A percentile compares a stretch with the other conserved stretches of the same genome.
Conservation (phyloP, 2,329 filamentous ascomycete species). For the Colletotrichum sp. region DNA sequence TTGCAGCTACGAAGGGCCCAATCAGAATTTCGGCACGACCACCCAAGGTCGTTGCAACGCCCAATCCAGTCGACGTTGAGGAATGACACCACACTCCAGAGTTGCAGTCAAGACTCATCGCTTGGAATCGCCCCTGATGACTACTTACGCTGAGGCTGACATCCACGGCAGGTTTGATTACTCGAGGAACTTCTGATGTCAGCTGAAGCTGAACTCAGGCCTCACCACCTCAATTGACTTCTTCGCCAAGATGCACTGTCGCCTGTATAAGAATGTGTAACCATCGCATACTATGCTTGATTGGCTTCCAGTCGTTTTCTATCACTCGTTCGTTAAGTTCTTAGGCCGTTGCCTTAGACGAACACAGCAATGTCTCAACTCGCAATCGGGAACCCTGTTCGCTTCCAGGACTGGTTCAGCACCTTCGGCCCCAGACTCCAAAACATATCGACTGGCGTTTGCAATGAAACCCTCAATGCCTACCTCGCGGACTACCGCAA, state of each 20-base stretch:
- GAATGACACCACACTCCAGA: background rate
- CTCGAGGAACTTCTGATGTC: background rate
- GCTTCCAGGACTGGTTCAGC: background rate
- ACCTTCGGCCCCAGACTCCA: background rate
- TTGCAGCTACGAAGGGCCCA: background rate
- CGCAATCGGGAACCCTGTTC: background rate
- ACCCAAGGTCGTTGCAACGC: background rate
- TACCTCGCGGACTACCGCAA: background rate
- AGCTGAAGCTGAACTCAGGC: background rate
- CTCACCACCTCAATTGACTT: background rate
- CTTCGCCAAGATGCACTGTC: background rate
- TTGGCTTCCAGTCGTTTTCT: background rate
- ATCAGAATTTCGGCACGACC: background rate
- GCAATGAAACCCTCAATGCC: background rate
- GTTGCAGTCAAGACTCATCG: background rate
- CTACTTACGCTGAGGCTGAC: background rate
- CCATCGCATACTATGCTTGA: background rate
- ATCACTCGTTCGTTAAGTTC: fast-evolving
- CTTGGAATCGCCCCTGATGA: background rate
- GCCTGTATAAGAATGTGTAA: background rate
- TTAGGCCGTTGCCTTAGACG: background rate
- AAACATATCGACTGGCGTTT: background rate
- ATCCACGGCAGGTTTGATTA: background rate
- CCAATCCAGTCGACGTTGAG: background rate
- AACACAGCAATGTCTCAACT: background rate